Evolutionary conservation across 106 monocot species (phyloP).

Genomic region (Triglochin maritima): DNA sequence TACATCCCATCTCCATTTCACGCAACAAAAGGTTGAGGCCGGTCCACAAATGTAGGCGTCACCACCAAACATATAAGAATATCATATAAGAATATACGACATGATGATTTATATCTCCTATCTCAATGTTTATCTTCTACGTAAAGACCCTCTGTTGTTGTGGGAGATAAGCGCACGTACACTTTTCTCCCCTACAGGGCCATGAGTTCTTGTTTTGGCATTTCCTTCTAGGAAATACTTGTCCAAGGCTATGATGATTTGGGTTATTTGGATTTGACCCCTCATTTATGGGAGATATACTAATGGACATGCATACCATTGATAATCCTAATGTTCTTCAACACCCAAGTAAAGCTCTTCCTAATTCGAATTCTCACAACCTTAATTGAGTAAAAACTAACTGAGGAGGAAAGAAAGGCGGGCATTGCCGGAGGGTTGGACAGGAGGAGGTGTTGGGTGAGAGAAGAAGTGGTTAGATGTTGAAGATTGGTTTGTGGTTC

Average conservation of each 20-base stretch:
- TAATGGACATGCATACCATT: neutral
- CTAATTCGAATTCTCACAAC: too few species aligned
- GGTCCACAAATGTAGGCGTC: too few species aligned
- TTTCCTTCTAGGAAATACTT: conserved; percentile 2
- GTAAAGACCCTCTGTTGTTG: neutral
- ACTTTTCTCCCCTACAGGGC: neutral
- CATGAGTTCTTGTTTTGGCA: neutral
- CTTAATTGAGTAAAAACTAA: neutral
- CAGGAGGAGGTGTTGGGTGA: too few species aligned
- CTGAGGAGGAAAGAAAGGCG: neutral
- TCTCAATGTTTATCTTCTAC: conserved; percentile 6
- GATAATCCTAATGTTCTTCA: neutral
- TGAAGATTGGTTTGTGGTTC: too few species aligned
- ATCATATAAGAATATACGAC: neutral
- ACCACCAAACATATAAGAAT: neutral
- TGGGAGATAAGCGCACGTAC: neutral
- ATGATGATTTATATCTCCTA: neutral
- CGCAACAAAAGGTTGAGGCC: too few species aligned
- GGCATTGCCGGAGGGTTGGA: too few species aligned
- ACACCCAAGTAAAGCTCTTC: neutral
- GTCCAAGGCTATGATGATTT: neutral
- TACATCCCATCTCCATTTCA: too few species aligned
- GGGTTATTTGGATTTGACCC: too few species aligned
- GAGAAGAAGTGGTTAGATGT: too few species aligned
- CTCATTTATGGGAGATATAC: neutral